These are phyloP conservation scores for Tetracladium setigerum DNA, from an alignment of 495 filamentous ascomycete genomes.

Conservation along the genomic window DNA sequence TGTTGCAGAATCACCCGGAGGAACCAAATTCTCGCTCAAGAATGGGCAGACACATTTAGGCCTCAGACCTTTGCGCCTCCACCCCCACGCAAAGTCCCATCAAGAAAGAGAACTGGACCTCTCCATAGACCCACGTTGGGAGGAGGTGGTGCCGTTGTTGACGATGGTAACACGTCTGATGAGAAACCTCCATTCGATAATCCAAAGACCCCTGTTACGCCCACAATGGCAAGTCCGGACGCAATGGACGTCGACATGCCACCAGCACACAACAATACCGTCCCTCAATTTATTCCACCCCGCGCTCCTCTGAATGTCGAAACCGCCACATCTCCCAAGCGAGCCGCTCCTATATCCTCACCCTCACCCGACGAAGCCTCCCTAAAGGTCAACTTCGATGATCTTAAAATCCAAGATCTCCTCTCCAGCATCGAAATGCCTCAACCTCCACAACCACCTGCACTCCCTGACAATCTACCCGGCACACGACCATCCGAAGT, in stretches of 20 bases:
- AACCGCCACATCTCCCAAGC: conserved; percentile 7
- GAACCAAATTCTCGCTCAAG: conserved; percentile 49
- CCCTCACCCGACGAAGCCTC: conserved; percentile 32
- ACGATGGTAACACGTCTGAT: conserved; percentile 33
- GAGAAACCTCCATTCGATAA: conserved; percentile 17
- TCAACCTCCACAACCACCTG: conserved; percentile 50
- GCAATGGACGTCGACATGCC: conserved; percentile 52
- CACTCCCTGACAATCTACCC: conserved; percentile 20
- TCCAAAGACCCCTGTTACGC: conserved; percentile 1
- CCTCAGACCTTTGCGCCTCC: conserved; percentile 48
- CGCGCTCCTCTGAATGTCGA: conserved; percentile 12
- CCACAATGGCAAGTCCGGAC: conserved; percentile 35
- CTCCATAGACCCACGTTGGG: conserved; percentile 15
- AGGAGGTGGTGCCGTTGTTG: conserved; percentile 30
- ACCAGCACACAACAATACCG: conserved; percentile 11
- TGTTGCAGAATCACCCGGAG: conserved; percentile 14
- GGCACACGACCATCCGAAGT: conserved; percentile 33
- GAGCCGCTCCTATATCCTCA: conserved; percentile 9
- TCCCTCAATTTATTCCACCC: conserved; percentile 18
- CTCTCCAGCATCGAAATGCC: conserved; percentile 56
- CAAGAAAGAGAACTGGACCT: conserved; percentile 3
- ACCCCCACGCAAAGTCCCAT: conserved; percentile 9
- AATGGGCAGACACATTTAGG: conserved; percentile 60
- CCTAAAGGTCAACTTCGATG: conserved; percentile 49
- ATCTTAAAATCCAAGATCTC: conserved; percentile 62